phyloP scores from a whole-genome alignment of 2,329 filamentous ascomycete species.

The Fusarium graminum region DNA sequence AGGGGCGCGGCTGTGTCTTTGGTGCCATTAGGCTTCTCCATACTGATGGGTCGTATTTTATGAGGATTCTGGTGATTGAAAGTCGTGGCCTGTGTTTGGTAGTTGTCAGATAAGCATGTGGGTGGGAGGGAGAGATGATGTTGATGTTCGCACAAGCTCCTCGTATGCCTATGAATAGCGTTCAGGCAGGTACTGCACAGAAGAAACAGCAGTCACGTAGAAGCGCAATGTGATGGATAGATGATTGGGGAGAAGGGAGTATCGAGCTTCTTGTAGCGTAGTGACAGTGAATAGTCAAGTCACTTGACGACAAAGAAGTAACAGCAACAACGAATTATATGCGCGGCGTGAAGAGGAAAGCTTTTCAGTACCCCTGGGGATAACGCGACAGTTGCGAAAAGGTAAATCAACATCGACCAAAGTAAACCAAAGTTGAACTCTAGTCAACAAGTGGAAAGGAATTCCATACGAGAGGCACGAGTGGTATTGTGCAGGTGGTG shows the following conservation, averaged over 20 bases:
- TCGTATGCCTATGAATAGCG: neutral
- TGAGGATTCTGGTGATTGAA: neutral
- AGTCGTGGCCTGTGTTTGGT: neutral
- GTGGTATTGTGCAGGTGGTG: neutral
- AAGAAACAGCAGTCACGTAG: neutral
- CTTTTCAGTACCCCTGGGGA: neutral
- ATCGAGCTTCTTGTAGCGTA: neutral
- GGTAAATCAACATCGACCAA: neutral
- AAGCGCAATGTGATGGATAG: neutral
- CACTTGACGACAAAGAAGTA: neutral
- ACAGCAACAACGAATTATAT: neutral
- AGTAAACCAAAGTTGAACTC: neutral
- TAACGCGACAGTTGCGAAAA: neutral
- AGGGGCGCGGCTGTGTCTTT: neutral
- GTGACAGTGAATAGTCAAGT: neutral
- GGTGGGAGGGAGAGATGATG: neutral
- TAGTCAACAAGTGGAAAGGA: neutral
- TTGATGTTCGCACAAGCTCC: neutral
- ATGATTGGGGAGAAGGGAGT: neutral
- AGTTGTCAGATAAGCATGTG: conserved; percentile 19
- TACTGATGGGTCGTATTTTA: conserved; percentile 8
- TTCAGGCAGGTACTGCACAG: neutral
- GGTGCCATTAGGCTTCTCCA: conserved; percentile 10
- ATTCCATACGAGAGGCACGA: neutral
- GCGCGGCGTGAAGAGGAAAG: neutral